phyloP scores from a whole-genome alignment of 164 flowering plant genomes.

The Tetracentron sinense region DNA sequence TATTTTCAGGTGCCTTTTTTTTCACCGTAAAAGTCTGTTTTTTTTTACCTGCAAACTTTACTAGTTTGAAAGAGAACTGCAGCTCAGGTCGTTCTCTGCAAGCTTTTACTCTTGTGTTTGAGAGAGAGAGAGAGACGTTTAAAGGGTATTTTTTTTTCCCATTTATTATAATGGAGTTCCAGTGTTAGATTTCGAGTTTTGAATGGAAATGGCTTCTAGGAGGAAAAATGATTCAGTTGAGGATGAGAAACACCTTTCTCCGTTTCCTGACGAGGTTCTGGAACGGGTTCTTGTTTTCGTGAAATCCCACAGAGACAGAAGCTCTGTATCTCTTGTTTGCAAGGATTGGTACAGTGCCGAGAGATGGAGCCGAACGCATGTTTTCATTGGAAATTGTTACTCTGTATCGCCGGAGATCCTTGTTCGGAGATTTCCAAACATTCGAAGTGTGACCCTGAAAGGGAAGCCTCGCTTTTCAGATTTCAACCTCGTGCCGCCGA shows the following conservation, averaged over 20 bases:
- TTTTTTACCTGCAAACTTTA: too few relatives aligned
- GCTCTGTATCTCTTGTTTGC: constrained; percentile 61
- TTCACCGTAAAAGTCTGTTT: too few relatives aligned
- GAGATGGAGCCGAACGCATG: constrained; percentile 44
- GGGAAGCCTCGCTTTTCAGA: constrained; percentile 82
- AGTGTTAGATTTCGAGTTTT: not conserved
- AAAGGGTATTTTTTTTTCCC: too few relatives aligned
- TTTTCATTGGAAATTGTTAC: constrained; percentile 78
- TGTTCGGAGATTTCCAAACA: constrained; percentile 57
- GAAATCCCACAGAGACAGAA: constrained; percentile 50
- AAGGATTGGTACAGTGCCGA: constrained; percentile 64
- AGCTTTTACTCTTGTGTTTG: too few relatives aligned
- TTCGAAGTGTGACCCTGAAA: constrained; percentile 63
- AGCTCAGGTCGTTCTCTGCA: too few relatives aligned
- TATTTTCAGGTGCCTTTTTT: too few relatives aligned
- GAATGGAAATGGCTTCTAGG: constrained; percentile 9
- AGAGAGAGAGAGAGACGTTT: too few relatives aligned
- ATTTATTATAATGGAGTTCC: not conserved
- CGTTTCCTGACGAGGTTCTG: constrained; percentile 66
- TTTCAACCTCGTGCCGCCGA: constrained; percentile 65
- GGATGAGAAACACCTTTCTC: constrained; percentile 7
- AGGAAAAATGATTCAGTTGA: constrained; percentile 14
- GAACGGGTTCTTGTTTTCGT: constrained; percentile 46
- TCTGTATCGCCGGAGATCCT: constrained; percentile 69
- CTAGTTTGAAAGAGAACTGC: too few relatives aligned